phyloP scores from a whole-genome alignment of 2,329 filamentous ascomycete species.

The Chaetomium strumarium region DNA sequence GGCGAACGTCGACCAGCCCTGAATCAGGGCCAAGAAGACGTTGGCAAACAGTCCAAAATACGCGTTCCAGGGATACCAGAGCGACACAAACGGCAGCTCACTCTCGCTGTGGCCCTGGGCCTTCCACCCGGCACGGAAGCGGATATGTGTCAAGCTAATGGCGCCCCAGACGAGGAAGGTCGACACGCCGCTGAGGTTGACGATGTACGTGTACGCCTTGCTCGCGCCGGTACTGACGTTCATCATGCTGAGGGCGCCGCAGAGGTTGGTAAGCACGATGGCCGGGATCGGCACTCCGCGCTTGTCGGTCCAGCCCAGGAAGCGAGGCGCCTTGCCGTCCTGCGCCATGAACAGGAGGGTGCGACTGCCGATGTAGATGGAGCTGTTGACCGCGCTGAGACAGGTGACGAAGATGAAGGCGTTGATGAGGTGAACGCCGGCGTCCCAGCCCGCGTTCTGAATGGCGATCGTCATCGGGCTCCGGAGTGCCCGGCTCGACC shows the following conservation, averaged over 20 bases:
- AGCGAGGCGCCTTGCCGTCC: constrained; percentile 61
- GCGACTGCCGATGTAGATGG: constrained; percentile 70
- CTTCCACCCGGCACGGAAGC: constrained; percentile 60
- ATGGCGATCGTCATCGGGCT: constrained; percentile 71
- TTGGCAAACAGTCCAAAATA: constrained; percentile 55
- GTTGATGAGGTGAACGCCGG: constrained; percentile 71
- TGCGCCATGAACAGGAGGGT: constrained; percentile 73
- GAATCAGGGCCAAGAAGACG: constrained; percentile 53
- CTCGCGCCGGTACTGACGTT: constrained; percentile 62
- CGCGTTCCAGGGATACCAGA: constrained; percentile 52
- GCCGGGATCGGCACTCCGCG: constrained; percentile 57
- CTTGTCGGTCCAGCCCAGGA: constrained; percentile 62
- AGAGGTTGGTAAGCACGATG: constrained; percentile 63
- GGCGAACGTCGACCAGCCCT: constrained; percentile 55
- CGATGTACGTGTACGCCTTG: constrained; percentile 61
- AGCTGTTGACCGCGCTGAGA: constrained; percentile 65
- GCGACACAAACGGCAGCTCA: constrained; percentile 50
- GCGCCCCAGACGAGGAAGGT: constrained; percentile 68
- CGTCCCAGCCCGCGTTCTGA: constrained; percentile 66
- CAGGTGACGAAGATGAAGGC: constrained; percentile 70
- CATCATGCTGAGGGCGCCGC: constrained; percentile 69
- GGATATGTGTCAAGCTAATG: constrained; percentile 66
- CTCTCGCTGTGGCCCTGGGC: constrained; percentile 49
- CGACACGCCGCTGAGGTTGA: constrained; percentile 63
- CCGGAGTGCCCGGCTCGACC: constrained; percentile 56